Evolutionary conservation across 176 grass and related monocot genomes (phyloP), one percentile per base, ranked within the genome.

Genomic region (Aegilops sharonensis): DNA sequence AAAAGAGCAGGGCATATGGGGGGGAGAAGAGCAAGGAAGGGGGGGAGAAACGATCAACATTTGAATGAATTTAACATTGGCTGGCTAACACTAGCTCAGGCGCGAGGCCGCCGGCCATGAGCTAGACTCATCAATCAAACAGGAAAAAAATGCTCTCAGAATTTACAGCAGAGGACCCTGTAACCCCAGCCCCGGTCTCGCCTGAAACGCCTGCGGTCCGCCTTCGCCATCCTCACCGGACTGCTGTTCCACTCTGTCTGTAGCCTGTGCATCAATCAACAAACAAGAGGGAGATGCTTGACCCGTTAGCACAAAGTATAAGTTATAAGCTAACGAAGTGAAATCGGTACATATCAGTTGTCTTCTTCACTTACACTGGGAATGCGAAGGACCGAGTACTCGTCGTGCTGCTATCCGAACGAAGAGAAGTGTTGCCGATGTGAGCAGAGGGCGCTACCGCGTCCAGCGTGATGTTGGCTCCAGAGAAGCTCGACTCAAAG

Each of bases 321-420:
- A 52, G 14, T 17, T 52, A 52, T 17, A 17, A 17, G 48, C 48
- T 17, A 14, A 52, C 48, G 0, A 52, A 52, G 14, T 52, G 48
- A 5, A 15, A 52, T 52, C 0, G 48, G 48, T 4, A 47, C 14
- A 52, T 52, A 78, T 34, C 1, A 21, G 65, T 56, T 20, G 62
- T 36, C 43, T n/a, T 43, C 37, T 68, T 67, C 17, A 87, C 95
- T 92, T 95, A 98, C 95, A 98, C 92, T 54, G 95, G 95, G 85
- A 98, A 98, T 20, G 95, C 95, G 36, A 98, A 98, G 29, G 95
- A 98, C 11, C 93, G 87, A 36, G 93, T 90, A 80, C 95, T 98
- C 59, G 89, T 95, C 40, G 94, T 89, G 77, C 91, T 95, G 85
- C 95, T 95, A 56, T 98, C 95, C 34, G 95, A 98, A 60, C 95